Evolutionary conservation across 2,329 filamentous ascomycete genomes (phyloP).

Genomic region (Geosmithia putterillii): DNA sequence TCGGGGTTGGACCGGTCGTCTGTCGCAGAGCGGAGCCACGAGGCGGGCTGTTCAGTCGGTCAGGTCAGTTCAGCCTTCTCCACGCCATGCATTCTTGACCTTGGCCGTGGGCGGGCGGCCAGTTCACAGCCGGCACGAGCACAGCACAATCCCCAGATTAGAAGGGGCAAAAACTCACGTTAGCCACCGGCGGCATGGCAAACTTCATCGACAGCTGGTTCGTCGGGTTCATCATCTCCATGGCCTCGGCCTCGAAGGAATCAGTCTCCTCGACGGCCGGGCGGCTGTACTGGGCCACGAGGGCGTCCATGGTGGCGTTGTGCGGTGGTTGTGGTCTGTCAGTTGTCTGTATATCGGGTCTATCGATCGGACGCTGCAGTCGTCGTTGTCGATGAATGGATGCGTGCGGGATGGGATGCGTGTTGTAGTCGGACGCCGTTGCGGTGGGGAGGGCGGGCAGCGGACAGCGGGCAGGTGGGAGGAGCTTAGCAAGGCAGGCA

Average conservation of each 20-base stretch:
- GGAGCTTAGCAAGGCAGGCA: constrained; percentile 16
- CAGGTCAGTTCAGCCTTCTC: background rate
- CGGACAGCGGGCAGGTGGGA: background rate
- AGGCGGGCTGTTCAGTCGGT: constrained; percentile 45
- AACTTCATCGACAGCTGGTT: constrained; percentile 84
- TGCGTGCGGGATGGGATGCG: no score
- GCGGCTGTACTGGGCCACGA: constrained; percentile 85
- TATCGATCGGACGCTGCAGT: background rate
- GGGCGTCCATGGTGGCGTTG: constrained; percentile 61
- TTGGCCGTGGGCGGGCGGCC: background rate
- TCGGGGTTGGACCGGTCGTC: constrained; percentile 94
- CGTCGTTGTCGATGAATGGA: background rate
- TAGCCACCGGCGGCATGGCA: constrained; percentile 82
- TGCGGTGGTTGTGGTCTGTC: constrained; percentile 5
- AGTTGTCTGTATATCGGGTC: background rate
- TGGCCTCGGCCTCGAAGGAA: constrained; percentile 59
- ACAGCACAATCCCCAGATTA: no score
- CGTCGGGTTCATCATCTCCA: constrained; percentile 59
- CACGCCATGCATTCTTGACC: background rate
- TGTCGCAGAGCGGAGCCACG: constrained; percentile 92
- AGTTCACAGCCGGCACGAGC: background rate
- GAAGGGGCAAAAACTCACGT: constrained; percentile 44
- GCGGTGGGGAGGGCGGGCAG: background rate
- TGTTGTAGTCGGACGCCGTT: no score
- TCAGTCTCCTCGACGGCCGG: constrained; percentile 62